Base-by-base conservation (phyloP, 2,329 filamentous ascomycete species). In the Fusarium humuli region DNA sequence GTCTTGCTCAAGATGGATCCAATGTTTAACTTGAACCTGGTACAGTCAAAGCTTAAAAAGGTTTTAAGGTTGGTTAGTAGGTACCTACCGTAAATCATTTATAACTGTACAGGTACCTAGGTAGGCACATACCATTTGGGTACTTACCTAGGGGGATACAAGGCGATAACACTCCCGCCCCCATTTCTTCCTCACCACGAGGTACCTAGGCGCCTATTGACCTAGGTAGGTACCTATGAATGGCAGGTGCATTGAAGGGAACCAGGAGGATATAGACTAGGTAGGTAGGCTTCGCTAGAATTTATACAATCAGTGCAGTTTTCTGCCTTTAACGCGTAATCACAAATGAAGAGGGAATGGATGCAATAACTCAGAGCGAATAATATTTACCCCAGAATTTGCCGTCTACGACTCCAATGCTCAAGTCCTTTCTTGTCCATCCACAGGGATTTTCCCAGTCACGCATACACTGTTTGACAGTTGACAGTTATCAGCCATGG, bases 301-400 rank as follows among this genome's bases (percentile, higher is more conserved):
- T 37, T 37, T n/a, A 37, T 37, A 37, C 34, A 11, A 37, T 12
- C 34, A 37, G 34, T 11, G 16, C 18, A n/a, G 34, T n/a, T 37
- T 37, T 37, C 18, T 37, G 18, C 34, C 34, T 37, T 37, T 11
- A 37, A 37, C 34, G 34, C 34, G 16, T 37, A 11, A n/a, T n/a
- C 34, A 37, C 10, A 18, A 37, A 37, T 37, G 18, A n/a, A 37
- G 34, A 37, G 34, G 29, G 18, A n/a, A 37, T 18, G 18, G 34
- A n/a, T 37, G 34, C 34, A 37, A 37, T 44, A 59, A 64, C 49
- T 47, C 22, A 11, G 34, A n/a, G 34, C 9, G 34, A 37, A 37
- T n/a, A 37, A 37, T n/a, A n/a, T 53, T 46, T 49, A 48, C 53
- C 53, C 48, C 53, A 23, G 57, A 57, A 67, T 65, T 57, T 41